phyloP scores from a whole-genome alignment of 805 yeast genomes.

The Ascoidea rubescens region DNA sequence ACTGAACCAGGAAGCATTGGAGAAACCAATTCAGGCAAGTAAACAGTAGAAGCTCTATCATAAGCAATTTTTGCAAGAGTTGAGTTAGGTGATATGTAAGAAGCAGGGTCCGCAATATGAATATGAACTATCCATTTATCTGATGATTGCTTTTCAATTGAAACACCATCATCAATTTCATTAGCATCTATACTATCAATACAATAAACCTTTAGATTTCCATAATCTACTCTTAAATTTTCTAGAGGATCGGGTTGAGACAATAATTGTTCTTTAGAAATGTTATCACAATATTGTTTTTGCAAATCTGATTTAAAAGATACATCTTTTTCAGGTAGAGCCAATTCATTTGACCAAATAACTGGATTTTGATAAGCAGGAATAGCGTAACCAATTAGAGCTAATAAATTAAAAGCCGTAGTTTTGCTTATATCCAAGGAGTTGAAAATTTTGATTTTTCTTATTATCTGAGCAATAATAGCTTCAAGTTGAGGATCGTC shows the following conservation, averaged over 20 bases:
- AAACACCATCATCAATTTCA: conserved; percentile 90
- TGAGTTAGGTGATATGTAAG: conserved; percentile 29
- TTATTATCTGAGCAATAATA: conserved; percentile 26
- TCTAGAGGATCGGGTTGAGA: conserved; percentile 9
- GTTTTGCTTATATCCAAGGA: conserved; percentile 35
- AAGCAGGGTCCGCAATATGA: conserved; percentile 82
- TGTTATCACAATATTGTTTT: conserved; percentile 24
- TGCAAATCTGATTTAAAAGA: conserved; percentile 30
- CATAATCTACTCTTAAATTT: conserved; percentile 25
- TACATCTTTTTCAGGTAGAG: conserved; percentile 28
- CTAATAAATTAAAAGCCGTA: conserved; percentile 36
- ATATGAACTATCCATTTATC: conserved; percentile 34
- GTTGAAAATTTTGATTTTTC: conserved; percentile 20
- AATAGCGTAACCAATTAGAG: conserved; percentile 7
- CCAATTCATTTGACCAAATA: conserved; percentile 31
- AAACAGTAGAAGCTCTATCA: conserved; percentile 49
- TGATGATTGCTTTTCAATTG: conserved; percentile 27
- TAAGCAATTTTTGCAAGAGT: conserved; percentile 36
- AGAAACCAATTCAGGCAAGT: conserved; percentile 50
- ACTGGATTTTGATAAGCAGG: conserved; percentile 31
- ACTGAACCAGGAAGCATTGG: conserved; percentile 60
- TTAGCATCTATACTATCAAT: conserved; percentile 71
- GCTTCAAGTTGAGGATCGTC: conserved; percentile 35
- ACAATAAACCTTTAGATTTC: conserved; percentile 50
- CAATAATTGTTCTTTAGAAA: conserved; percentile 14